Percentiles rank a stretch among this genome's conserved stretches.
phyloP scores from a whole-genome alignment of 108 stramenopile species.

The Skeletonema grethae region DNA sequence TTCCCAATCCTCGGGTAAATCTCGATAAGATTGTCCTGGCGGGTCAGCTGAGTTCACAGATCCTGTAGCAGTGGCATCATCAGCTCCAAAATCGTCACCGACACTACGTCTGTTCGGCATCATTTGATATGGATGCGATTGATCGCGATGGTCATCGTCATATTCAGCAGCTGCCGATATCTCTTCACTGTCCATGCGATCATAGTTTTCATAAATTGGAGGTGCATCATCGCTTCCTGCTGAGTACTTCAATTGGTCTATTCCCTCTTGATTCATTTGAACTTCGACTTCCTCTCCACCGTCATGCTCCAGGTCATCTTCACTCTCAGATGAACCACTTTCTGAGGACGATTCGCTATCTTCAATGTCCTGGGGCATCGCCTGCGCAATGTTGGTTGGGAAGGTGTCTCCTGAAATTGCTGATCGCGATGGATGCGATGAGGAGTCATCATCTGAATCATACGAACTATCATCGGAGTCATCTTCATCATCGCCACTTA shows the following conservation, averaged over 20 bases:
- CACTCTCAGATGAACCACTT: constrained; percentile 1
- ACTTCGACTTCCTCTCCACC: background rate
- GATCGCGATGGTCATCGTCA: background rate
- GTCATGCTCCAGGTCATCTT: background rate
- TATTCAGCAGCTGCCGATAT: constrained; percentile 1
- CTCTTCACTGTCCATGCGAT: constrained; percentile 1
- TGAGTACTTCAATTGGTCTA: constrained; percentile 15
- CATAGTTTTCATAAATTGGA: constrained; percentile 27
- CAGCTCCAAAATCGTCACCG: background rate
- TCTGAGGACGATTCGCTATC: constrained; percentile 19
- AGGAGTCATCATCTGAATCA: constrained; percentile 26
- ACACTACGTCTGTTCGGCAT: background rate
- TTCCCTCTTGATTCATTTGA: background rate
- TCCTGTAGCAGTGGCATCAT: background rate
- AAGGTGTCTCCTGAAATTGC: constrained; percentile 34
- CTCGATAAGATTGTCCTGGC: constrained; percentile 2
- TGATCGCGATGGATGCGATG: constrained; percentile 15
- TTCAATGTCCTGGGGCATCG: constrained; percentile 26
- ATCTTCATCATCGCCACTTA: constrained; percentile 23
- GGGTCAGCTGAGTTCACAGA: constrained; percentile 8
- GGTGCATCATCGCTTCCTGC: constrained; percentile 27
- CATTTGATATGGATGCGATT: background rate
- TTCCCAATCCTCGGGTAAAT: constrained; percentile 15
- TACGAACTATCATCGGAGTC: constrained; percentile 32
- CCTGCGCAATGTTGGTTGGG: constrained; percentile 43